These are phyloP conservation scores for Podosphaera aphanis DNA, from an alignment of 2,329 filamentous ascomycete species.

Conservation along the genomic window DNA sequence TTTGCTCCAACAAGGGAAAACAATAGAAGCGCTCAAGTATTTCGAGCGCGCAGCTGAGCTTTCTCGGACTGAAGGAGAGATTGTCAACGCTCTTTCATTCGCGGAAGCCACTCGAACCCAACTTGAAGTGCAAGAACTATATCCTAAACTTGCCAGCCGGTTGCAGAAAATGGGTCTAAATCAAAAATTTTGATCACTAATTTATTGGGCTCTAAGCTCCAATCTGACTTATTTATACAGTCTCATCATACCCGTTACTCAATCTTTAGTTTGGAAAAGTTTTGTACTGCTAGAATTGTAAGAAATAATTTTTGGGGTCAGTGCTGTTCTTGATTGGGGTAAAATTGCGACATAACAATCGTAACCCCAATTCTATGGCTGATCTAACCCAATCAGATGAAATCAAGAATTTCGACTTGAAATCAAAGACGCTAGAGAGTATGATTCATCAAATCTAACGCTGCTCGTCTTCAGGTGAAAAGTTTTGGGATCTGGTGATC, in stretches of 20 bases:
- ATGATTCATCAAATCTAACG: too few species aligned
- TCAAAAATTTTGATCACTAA: neutral
- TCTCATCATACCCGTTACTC: neutral
- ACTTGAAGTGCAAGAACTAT: conserved; percentile 73
- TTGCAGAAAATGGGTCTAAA: conserved; percentile 35
- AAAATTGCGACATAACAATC: too few species aligned
- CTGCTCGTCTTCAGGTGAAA: too few species aligned
- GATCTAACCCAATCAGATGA: too few species aligned
- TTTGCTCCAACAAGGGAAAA: conserved; percentile 90
- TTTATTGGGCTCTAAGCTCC: neutral
- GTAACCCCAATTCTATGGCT: too few species aligned
- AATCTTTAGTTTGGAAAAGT: neutral
- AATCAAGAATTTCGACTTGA: too few species aligned
- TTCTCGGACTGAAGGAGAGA: conserved; percentile 80
- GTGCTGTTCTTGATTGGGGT: neutral
- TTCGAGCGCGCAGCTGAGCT: conserved; percentile 93
- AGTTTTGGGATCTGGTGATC: too few species aligned
- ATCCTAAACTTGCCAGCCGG: conserved; percentile 54
- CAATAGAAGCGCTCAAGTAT: conserved; percentile 82
- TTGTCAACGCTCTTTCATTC: conserved; percentile 88
- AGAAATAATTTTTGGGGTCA: neutral
- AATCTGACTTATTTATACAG: neutral
- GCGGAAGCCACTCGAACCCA: conserved; percentile 93
- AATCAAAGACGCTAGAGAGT: too few species aligned
- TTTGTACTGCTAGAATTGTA: neutral